These are phyloP conservation scores for Neotropicomus parvogracilis DNA, from an alignment of 1,284 basidiomycete species.

Conservation along the genomic window DNA sequence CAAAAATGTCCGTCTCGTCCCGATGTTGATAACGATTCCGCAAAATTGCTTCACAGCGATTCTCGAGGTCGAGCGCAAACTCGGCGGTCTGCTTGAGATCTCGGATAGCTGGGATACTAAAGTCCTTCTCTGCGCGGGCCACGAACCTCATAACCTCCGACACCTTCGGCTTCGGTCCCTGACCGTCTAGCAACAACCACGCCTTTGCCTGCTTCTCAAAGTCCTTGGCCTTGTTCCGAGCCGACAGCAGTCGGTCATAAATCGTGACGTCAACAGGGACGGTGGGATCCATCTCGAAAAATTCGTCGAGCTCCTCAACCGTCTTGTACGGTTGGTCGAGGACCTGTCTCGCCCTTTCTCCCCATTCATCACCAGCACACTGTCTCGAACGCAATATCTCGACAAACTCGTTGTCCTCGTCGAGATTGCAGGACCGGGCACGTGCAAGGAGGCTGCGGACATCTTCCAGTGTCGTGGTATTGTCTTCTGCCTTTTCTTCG, in stretches of 20 bases:
- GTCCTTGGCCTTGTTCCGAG: slow-evolving; percentile 64
- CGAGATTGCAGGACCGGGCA: slow-evolving; percentile 64
- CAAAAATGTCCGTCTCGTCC: slow-evolving; percentile 61
- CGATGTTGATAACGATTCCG: slow-evolving; percentile 54
- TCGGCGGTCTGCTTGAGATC: slow-evolving; percentile 65
- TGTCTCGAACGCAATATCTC: slow-evolving; percentile 55
- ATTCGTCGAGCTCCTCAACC: slow-evolving; percentile 67
- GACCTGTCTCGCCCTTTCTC: slow-evolving; percentile 57
- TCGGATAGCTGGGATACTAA: slow-evolving; percentile 59
- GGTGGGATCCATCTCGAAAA: slow-evolving; percentile 53
- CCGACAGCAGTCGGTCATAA: slow-evolving; percentile 55
- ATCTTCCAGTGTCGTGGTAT: slow-evolving; percentile 59
- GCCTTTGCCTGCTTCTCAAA: slow-evolving; percentile 71
- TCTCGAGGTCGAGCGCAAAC: slow-evolving; percentile 70
- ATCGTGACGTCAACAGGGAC: slow-evolving; percentile 64
- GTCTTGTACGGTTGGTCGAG: slow-evolving; percentile 66
- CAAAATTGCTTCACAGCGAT: slow-evolving; percentile 68
- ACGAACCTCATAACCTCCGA: slow-evolving; percentile 65
- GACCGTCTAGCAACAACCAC: slow-evolving; percentile 58
- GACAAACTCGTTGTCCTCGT: slow-evolving; percentile 58
- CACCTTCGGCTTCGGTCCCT: slow-evolving; percentile 54
- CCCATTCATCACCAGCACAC: slow-evolving; percentile 66
- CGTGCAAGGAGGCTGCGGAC: slow-evolving; percentile 64
- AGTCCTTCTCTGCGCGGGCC: slow-evolving; percentile 70
- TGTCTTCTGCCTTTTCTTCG: slow-evolving; percentile 59